phyloP scores from a whole-genome alignment of 2,329 filamentous ascomycete genomes.

The Bimuria novae-zelandiae region DNA sequence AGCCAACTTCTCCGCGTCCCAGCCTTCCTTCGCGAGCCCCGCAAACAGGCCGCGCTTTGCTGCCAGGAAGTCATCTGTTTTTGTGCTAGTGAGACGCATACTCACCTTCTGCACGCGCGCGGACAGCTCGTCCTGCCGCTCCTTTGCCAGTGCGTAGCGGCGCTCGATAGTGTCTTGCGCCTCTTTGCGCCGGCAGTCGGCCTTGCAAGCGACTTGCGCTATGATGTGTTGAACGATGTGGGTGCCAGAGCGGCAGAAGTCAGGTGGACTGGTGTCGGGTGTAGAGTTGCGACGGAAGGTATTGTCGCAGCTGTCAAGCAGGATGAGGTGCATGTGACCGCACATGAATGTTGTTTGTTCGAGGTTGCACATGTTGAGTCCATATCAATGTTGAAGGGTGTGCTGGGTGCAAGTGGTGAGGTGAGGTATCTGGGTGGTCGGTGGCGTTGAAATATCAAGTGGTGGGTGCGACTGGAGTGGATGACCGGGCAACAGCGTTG shows the following conservation, averaged over 20 bases:
- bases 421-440: too few relatives aligned
- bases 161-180: not conserved
- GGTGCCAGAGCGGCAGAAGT: not conserved
- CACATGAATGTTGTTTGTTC: not conserved
- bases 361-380: not conserved
- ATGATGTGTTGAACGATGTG: not conserved
- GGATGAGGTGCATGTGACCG: not conserved
- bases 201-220: not conserved
- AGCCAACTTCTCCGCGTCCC: not conserved
- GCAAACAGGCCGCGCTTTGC: not conserved
- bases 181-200: not conserved
- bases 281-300: not conserved
- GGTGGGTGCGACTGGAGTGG: too few relatives aligned
- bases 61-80: not conserved
- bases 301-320: not conserved
- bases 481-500: too few relatives aligned
- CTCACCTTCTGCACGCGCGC: not conserved
- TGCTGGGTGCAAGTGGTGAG: too few relatives aligned
- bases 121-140: not conserved
- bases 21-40: not conserved
- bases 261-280: not conserved
- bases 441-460: too few relatives aligned
- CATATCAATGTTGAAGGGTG: not conserved
- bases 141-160: not conserved
- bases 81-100: not conserved